Conservation (phyloP, 2,329 filamentous ascomycete genomes). For the Xylaria sp. region DNA sequence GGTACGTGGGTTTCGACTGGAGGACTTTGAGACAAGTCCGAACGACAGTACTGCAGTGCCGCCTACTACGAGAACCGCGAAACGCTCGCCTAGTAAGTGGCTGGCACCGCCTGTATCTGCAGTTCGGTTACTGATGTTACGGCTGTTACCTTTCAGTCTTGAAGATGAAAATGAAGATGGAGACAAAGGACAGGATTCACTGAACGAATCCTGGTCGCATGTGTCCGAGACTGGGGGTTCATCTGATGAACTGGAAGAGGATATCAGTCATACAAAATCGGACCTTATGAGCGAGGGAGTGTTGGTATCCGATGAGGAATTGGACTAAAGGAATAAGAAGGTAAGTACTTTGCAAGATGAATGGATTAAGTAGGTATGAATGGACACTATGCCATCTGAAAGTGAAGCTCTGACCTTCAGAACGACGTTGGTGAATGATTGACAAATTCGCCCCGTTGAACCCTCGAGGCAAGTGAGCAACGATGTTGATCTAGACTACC, state of each 20-base stretch:
- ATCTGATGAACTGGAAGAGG: conserved; percentile 9
- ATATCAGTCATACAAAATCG: background rate
- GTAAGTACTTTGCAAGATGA: background rate
- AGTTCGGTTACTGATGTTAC: background rate
- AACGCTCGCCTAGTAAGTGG: conserved; percentile 17
- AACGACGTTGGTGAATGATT: conserved; percentile 12
- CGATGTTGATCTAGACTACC: background rate
- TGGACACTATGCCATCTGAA: conserved; percentile 1
- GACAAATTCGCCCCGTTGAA: conserved; percentile 14
- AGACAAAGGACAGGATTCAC: background rate
- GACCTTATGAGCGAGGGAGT: background rate
- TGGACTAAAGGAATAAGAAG: background rate
- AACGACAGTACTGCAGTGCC: too few species aligned
- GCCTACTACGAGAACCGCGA: background rate
- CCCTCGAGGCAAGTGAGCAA: background rate
- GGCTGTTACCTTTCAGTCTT: background rate
- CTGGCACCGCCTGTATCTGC: conserved; percentile 8
- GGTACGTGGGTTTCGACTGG: too few species aligned
- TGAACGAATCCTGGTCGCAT: background rate
- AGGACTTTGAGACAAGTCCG: too few species aligned
- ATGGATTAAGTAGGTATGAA: too few species aligned
- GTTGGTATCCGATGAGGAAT: background rate
- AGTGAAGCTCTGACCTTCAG: conserved; percentile 16
- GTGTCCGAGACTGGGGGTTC: conserved; percentile 16
- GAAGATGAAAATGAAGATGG: background rate